Conservation (phyloP, 192 early-diverging fungal species). For the Linnemannia schmuckeri region DNA sequence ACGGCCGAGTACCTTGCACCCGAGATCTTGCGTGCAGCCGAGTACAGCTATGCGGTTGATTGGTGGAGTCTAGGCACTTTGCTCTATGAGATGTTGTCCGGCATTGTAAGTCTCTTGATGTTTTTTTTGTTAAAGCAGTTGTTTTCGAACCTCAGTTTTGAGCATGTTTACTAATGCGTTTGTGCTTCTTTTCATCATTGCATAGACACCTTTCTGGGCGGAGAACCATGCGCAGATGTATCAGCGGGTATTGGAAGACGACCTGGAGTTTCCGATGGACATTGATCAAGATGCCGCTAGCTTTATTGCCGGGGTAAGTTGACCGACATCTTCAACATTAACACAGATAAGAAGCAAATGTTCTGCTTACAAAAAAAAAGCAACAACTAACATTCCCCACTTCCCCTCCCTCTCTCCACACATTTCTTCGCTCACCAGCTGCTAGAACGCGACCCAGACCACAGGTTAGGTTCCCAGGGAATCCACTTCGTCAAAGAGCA, state of each 20-base stretch:
- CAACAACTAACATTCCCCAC: not conserved
- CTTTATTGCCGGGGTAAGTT: conserved; percentile 62
- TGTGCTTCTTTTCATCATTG: not conserved
- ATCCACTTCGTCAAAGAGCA: conserved; percentile 78
- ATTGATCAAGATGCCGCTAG: conserved; percentile 59
- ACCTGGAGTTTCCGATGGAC: conserved; percentile 62
- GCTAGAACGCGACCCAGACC: conserved; percentile 66
- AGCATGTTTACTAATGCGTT: not conserved
- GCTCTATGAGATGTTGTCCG: conserved; percentile 92
- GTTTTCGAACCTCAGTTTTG: not conserved
- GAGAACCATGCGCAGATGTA: conserved; percentile 72
- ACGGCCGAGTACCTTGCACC: conserved; percentile 90
- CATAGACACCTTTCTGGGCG: conserved; percentile 69
- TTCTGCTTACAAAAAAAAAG: no score
- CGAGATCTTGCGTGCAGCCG: conserved; percentile 70
- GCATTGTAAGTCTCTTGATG: conserved; percentile 57
- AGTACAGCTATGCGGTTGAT: conserved; percentile 84
- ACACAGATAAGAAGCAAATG: no score
- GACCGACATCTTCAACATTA: not conserved
- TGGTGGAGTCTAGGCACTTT: conserved; percentile 96
- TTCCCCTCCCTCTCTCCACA: not conserved
- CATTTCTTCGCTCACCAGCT: conserved; percentile 35
- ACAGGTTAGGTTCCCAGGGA: conserved; percentile 77
- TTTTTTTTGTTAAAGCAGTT: not conserved
- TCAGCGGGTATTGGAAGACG: conserved; percentile 67